phyloP scores from a whole-genome alignment of 352 stramenopile genomes.

The Phytophthora pisi region DNA sequence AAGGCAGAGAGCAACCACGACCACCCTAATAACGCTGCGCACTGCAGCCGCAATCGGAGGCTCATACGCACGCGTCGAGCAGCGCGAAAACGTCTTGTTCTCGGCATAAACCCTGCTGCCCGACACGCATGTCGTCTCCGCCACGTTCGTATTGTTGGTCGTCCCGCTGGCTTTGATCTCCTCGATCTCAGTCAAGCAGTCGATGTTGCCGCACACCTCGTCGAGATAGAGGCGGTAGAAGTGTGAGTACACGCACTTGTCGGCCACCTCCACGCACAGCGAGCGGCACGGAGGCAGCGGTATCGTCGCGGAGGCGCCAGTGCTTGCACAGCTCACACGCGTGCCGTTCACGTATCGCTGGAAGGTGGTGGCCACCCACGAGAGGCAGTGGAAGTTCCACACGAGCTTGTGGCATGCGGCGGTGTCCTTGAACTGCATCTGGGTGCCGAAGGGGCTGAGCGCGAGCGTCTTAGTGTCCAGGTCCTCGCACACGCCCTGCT shows the following conservation, averaged over 20 bases:
- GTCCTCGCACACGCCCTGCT: slow-evolving; percentile 79
- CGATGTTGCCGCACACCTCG: slow-evolving; percentile 69
- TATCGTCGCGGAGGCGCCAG: slow-evolving; percentile 8
- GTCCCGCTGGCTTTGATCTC: slow-evolving; percentile 39
- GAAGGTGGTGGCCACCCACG: slow-evolving; percentile 63
- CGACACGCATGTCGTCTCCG: slow-evolving; percentile 51
- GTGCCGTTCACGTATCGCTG: slow-evolving; percentile 43
- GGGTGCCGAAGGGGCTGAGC: slow-evolving; percentile 57
- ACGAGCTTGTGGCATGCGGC: slow-evolving; percentile 57
- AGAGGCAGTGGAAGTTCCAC: slow-evolving; percentile 81
- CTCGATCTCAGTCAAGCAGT: slow-evolving; percentile 59
- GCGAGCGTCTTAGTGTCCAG: slow-evolving; percentile 64
- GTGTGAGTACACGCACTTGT: slow-evolving; percentile 79
- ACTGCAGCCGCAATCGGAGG: slow-evolving; percentile 16
- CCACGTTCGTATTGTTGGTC: slow-evolving; percentile 25
- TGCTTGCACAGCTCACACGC: slow-evolving; percentile 40
- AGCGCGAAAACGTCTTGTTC: slow-evolving; percentile 64
- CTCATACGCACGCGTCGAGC: slow-evolving; percentile 62
- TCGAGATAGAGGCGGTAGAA: slow-evolving; percentile 70
- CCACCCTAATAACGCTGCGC: neutral
- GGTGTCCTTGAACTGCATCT: slow-evolving; percentile 79
- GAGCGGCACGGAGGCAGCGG: slow-evolving; percentile 71
- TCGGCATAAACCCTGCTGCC: slow-evolving; percentile 50
- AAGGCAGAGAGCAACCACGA: neutral
- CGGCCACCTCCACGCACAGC: slow-evolving; percentile 75